phyloP scores from a whole-genome alignment of 768 basidiomycete genomes.

The Lentinula detonsa region DNA sequence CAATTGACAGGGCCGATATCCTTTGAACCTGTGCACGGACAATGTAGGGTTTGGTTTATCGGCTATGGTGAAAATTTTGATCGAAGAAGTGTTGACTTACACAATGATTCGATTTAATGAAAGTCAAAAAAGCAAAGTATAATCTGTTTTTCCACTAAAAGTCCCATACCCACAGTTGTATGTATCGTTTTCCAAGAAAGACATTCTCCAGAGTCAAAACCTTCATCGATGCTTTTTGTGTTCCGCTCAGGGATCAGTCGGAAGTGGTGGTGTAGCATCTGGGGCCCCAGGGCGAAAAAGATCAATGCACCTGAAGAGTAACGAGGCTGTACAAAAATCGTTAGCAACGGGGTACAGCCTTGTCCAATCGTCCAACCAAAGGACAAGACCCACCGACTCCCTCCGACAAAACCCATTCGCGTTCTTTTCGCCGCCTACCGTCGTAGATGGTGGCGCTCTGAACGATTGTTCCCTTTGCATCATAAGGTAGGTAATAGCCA shows the following conservation, averaged over 20 bases:
- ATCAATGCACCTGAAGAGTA: neutral
- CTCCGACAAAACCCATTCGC: neutral
- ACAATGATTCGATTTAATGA: neutral
- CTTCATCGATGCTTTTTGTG: neutral
- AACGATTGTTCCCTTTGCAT: neutral
- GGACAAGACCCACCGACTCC: neutral
- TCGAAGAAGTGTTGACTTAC: neutral
- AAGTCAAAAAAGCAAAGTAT: neutral
- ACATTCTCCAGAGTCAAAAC: neutral
- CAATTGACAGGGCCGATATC: constrained; percentile 3
- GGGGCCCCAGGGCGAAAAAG: neutral
- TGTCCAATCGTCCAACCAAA: neutral
- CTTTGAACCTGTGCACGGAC: constrained; percentile 1
- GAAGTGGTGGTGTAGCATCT: neutral
- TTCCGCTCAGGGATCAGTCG: neutral
- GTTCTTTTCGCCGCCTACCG: neutral
- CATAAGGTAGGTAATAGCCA: neutral
- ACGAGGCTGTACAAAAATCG: neutral
- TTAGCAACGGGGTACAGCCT: neutral
- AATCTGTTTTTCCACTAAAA: neutral
- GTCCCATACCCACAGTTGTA: neutral
- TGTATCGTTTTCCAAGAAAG: neutral
- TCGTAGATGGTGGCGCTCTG: neutral
- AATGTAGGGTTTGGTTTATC: neutral
- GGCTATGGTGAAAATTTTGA: neutral